Evolutionary conservation across 2,329 filamentous ascomycete genomes (phyloP).

Genomic region (Orbilia ellipsospora): DNA sequence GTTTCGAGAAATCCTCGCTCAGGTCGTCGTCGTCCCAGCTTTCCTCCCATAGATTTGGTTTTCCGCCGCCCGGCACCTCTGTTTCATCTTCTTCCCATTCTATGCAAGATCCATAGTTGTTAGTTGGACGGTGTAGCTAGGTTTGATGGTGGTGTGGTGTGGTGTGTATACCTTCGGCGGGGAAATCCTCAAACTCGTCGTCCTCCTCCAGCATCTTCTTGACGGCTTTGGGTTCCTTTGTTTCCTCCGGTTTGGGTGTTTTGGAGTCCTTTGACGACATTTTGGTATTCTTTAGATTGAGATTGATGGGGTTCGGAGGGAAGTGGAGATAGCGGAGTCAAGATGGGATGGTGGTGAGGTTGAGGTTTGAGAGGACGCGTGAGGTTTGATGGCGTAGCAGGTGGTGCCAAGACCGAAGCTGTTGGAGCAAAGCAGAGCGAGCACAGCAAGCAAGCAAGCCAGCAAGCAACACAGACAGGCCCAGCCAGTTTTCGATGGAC

Average conservation of each 20-base stretch:
- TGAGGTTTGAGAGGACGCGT: constrained; percentile 14
- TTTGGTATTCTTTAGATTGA: neutral
- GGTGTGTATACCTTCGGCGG: constrained; percentile 79
- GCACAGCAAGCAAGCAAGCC: no score
- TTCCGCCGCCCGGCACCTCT: constrained; percentile 77
- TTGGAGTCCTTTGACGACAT: constrained; percentile 53
- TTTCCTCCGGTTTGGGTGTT: constrained; percentile 44
- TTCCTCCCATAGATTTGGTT: constrained; percentile 95
- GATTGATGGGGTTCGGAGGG: neutral
- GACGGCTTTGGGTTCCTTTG: constrained; percentile 44
- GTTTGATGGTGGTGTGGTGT: neutral
- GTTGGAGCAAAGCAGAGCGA: no score
- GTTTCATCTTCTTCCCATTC: constrained; percentile 95
- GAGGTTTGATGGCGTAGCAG: constrained; percentile 29
- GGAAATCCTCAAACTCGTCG: constrained; percentile 99
- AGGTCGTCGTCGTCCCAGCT: constrained; percentile 99
- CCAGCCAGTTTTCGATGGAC: no score
- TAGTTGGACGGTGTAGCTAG: no score
- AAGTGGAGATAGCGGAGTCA: neutral
- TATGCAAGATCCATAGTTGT: constrained; percentile 61
- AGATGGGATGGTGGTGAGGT: constrained; percentile 3
- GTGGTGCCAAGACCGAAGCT: neutral
- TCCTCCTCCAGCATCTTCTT: constrained; percentile 88
- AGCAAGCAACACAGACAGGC: no score
- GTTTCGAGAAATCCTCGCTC: constrained; percentile 92